Evolutionary conservation across 2,329 filamentous ascomycete species (phyloP), one percentile per base, ranked within the genome.

Genomic region (Fusarium drepaniforme): DNA sequence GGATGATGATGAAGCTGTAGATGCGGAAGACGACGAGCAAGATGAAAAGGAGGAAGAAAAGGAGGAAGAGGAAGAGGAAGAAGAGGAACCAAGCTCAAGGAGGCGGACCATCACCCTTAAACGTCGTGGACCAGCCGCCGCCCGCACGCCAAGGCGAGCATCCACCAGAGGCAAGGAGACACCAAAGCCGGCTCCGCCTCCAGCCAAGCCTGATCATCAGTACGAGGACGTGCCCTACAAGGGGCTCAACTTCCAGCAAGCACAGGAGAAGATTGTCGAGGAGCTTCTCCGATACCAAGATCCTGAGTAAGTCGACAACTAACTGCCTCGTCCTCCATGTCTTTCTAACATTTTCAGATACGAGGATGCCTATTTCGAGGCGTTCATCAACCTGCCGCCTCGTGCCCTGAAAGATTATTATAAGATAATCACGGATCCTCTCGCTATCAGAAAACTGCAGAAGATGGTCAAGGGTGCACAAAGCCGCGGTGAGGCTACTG

Each of bases 371-470:
- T 90, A 91, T 71, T 93, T 92, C 75, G 88, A 91, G 72, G 92
- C 94, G 0, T 98, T 97, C 78, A 85, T 95, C 68, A 93, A 93
- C 78, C 88, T 97, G 33, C 95, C 95, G 0, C 89, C 93, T 33
- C 91, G 94, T 37, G 88, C 89, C 58, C 84, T 97, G 53, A 94
- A 92, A 77, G 95, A 98, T 79, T 98, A 98, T 82, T 98, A 97
- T 82, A 90, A 93, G 78, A 85, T 96, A 68, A 97, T 98, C 77
- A 90, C 91, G 67, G 91, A 96, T 71, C 96, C 96, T 0, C 87
- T 96, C 40, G 97, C 94, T 1, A 85, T 98, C 37, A 93, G 92
- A 76, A 92, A 91, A 67, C 87, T 98, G 13, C 91, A 95, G 80
- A 96, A 96, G 83, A 89, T 91, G 73, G 90, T 96, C 28, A 91